Evolutionary conservation across 306 rosid genomes (phyloP).

Genomic region (Vigna hirtella): DNA sequence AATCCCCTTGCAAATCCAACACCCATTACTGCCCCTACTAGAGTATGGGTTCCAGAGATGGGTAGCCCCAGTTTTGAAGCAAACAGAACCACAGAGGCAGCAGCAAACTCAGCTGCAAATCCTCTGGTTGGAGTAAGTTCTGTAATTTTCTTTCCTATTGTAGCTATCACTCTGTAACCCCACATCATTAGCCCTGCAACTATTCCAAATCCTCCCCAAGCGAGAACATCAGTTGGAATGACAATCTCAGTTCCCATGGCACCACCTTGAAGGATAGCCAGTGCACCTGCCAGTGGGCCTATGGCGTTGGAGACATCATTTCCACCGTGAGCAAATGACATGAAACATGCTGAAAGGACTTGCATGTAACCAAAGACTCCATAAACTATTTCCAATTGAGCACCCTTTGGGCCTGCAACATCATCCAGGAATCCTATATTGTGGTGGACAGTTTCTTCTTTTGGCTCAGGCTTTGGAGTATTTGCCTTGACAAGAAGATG

Average conservation of each 20-base stretch:
- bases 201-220: constrained; percentile 99
- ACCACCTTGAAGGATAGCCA: constrained; percentile 84
- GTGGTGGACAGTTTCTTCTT: constrained; percentile 54
- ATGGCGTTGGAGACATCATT: constrained; percentile 97
- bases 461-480: constrained; percentile 49
- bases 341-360: constrained; percentile 95
- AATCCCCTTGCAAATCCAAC: constrained; percentile 98
- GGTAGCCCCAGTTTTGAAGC: constrained; percentile 91
- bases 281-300: constrained; percentile 92
- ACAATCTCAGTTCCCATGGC: constrained; percentile 66
- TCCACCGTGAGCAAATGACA: constrained; percentile 99
- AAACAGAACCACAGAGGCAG: constrained; percentile 88
- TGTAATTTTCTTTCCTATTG: constrained; percentile 94
- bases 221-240: constrained; percentile 90
- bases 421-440: constrained; percentile 76
- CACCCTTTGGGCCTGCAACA: constrained; percentile 89
- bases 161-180: constrained; percentile 97
- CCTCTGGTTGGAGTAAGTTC: constrained; percentile 98
- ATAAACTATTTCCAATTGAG: constrained; percentile 89
- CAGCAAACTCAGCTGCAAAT: constrained; percentile 98
- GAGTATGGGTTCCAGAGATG: constrained; percentile 91
- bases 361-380: constrained; percentile 98
- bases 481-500: constrained; percentile 72
- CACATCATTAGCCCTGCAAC: constrained; percentile 95
- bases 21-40: constrained; percentile 99